Percentiles rank a stretch among this genome's conserved stretches.
Evolutionary conservation across 331 rosid species (phyloP).

Genomic region (Rosa hybrid): DNA sequence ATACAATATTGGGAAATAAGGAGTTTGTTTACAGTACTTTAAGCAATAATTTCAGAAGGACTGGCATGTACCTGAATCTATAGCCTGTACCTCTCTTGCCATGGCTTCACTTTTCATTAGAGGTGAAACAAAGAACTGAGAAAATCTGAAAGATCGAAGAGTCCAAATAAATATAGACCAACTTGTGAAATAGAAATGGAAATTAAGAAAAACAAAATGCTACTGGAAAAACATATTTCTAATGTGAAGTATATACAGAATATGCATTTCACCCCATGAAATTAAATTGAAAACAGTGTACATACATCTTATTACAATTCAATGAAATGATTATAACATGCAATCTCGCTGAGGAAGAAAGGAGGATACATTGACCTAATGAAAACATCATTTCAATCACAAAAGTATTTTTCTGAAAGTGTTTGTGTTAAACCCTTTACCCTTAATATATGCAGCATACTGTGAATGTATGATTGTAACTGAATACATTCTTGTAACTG

Average conservation of each 20-base stretch:
- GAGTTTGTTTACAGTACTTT: slow-evolving; percentile 26
- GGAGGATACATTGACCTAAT: not conserved
- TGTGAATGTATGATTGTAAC: too few species aligned
- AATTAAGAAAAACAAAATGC: not conserved
- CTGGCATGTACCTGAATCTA: slow-evolving; percentile 78
- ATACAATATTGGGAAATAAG: slow-evolving; percentile 27
- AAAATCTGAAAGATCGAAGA: slow-evolving; percentile 51
- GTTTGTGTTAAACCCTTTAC: not conserved
- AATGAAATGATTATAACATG: not conserved
- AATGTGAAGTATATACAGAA: not conserved
- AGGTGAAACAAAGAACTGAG: slow-evolving; percentile 95
- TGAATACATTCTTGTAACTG: not conserved
- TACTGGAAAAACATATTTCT: not conserved
- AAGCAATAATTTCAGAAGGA: slow-evolving; percentile 27
- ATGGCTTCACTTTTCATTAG: slow-evolving; percentile 86
- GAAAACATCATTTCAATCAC: not conserved
- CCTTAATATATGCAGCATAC: not conserved
- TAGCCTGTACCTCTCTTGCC: slow-evolving; percentile 94
- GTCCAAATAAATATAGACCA: slow-evolving; percentile 9
- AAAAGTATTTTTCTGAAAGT: not conserved
- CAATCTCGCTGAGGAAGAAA: not conserved
- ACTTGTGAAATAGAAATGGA: not conserved
- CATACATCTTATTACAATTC: not conserved
- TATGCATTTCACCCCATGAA: not conserved
- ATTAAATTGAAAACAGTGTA: not conserved